A percentile compares a stretch with the other conserved stretches of the same genome.
Conservation (phyloP, 2,329 filamentous ascomycete species). For the Colletotrichum falcatum region DNA sequence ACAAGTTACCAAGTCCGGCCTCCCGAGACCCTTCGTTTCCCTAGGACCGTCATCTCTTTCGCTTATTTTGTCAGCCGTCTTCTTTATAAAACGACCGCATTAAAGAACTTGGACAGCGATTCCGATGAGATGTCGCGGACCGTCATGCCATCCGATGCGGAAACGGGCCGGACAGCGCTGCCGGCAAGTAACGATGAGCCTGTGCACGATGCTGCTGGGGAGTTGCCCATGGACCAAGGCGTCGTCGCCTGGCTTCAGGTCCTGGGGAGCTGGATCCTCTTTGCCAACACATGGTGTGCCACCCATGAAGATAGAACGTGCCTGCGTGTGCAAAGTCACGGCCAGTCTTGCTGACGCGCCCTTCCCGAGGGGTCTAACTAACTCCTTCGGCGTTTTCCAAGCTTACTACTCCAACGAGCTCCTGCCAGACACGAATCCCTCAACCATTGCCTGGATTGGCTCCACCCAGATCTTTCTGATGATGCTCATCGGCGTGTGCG, state of each 20-base stretch:
- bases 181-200: not conserved
- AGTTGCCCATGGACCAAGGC: conserved; percentile 44
- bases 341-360: not conserved
- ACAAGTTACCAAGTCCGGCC: not conserved
- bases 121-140: not conserved
- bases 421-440: conserved; percentile 15
- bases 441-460: conserved; percentile 58
- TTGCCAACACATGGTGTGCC: conserved; percentile 58
- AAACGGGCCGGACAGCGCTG: not conserved
- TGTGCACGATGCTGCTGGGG: not conserved
- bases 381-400: conserved; percentile 66
- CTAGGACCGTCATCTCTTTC: not conserved
- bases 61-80: no score
- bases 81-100: not conserved
- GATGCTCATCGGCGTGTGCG: conserved; percentile 54
- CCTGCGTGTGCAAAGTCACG: not conserved
- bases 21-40: not conserved
- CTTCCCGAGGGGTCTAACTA: conserved; percentile 53
- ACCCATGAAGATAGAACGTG: not conserved
- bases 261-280: conserved; percentile 59
- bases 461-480: conserved; percentile 61
- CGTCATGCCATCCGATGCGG: not conserved
- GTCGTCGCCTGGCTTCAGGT: conserved; percentile 62
- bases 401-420: conserved; percentile 60
- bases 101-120: not conserved